Percentiles rank a stretch among this genome's conserved stretches.
Conservation (phyloP, 768 basidiomycete genomes). For the Rhodosporidiobolus odoratus region DNA sequence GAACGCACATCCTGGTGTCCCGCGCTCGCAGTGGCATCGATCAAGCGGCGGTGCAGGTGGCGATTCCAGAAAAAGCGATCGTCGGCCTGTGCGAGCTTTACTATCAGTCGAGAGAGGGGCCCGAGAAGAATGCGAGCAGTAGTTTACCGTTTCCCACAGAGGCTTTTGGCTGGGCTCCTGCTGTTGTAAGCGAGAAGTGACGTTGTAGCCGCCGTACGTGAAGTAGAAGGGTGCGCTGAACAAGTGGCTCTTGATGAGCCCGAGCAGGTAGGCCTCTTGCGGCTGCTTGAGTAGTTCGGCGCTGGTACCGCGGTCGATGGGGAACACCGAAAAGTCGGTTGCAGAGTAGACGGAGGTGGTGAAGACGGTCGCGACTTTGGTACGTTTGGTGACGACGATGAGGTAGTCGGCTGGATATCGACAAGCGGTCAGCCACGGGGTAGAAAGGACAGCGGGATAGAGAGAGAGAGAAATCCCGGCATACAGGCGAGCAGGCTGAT, state of each 20-base stretch:
- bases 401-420: conserved; percentile 74
- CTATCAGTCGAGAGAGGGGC: neutral
- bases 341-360: conserved; percentile 82
- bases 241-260: conserved; percentile 79
- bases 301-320: conserved; percentile 67
- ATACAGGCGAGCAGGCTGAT: conserved; percentile 50
- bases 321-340: conserved; percentile 84
- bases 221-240: conserved; percentile 75
- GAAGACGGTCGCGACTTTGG: conserved; percentile 69
- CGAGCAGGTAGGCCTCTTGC: conserved; percentile 79
- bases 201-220: conserved; percentile 74
- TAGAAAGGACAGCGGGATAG: neutral
- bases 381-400: conserved; percentile 76
- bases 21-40: conserved; percentile 54
- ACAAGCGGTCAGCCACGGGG: too few relatives aligned
- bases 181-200: conserved; percentile 78
- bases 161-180: conserved; percentile 62
- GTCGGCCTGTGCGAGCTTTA: conserved; percentile 59
- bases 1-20: conserved; percentile 62
- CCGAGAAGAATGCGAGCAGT: neutral
- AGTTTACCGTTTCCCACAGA: conserved; percentile 69
- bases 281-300: conserved; percentile 63
- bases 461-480: neutral
- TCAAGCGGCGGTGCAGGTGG: conserved; percentile 61
- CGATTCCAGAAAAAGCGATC: conserved; percentile 99